Conservation (phyloP, 768 basidiomycete genomes). For the Mycena rosella region DNA sequence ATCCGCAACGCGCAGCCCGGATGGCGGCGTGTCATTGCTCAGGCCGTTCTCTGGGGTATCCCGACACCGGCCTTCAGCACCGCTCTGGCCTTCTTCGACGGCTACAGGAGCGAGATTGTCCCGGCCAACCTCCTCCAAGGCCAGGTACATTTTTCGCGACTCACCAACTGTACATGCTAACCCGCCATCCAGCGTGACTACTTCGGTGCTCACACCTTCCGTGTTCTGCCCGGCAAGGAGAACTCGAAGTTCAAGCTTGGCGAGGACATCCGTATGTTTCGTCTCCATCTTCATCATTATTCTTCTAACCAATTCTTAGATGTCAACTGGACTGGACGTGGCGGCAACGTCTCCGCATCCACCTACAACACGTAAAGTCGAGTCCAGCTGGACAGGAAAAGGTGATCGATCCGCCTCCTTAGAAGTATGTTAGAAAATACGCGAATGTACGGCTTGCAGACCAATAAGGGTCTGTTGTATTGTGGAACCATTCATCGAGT, state of each 20-base stretch:
- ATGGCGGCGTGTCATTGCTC: slow-evolving; percentile 97
- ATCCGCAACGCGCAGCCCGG: slow-evolving; percentile 96
- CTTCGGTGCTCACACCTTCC: slow-evolving; percentile 99
- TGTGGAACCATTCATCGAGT: not conserved
- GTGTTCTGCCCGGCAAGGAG: slow-evolving; percentile 92
- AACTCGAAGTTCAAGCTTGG: slow-evolving; percentile 83
- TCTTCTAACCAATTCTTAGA: slow-evolving; percentile 60
- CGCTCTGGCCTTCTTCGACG: slow-evolving; percentile 98
- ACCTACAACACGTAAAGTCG: slow-evolving; percentile 73
- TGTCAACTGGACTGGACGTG: slow-evolving; percentile 99
- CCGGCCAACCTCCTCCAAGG: slow-evolving; percentile 96
- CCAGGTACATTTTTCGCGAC: slow-evolving; percentile 79
- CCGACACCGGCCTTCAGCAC: slow-evolving; percentile 98
- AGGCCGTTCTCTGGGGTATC: slow-evolving; percentile 97
- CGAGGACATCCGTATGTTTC: slow-evolving; percentile 87
- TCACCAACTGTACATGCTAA: slow-evolving; percentile 7
- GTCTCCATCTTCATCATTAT: slow-evolving; percentile 5
- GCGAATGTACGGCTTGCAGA: slow-evolving; percentile 31
- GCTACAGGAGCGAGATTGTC: slow-evolving; percentile 95
- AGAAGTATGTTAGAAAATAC: slow-evolving; percentile 33
- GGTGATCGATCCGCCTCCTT: slow-evolving; percentile 18
- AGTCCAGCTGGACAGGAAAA: slow-evolving; percentile 22
- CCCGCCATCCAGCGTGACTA: slow-evolving; percentile 81
- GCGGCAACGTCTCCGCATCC: slow-evolving; percentile 92
- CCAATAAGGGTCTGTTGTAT: slow-evolving; percentile 24